Conservation (phyloP, 2,329 filamentous ascomycete genomes). For the Aquanectria penicillioides region DNA sequence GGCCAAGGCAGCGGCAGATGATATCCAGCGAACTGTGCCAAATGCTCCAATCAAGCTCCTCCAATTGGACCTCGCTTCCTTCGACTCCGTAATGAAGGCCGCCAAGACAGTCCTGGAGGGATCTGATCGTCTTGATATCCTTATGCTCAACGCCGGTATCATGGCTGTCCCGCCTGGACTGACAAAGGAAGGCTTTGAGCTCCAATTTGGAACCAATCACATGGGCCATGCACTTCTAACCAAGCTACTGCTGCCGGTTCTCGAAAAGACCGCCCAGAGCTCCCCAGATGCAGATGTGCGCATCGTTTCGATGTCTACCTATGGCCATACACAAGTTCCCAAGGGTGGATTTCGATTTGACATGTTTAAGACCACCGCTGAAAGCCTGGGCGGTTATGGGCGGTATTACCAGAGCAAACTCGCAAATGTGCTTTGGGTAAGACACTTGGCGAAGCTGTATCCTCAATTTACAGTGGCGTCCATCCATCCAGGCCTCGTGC, state of each 20-base stretch:
- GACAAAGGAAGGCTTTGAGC: constrained; percentile 58
- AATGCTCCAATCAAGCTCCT: constrained; percentile 45
- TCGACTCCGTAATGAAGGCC: constrained; percentile 53
- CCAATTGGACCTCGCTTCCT: constrained; percentile 56
- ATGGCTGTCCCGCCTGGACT: constrained; percentile 49
- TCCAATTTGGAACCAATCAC: constrained; percentile 61
- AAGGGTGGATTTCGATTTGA: constrained; percentile 43
- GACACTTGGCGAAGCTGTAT: constrained; percentile 20
- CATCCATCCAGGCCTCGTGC: constrained; percentile 21
- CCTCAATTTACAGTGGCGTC: constrained; percentile 21
- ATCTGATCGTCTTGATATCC: constrained; percentile 50
- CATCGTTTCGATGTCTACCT: constrained; percentile 43
- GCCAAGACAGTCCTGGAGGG: constrained; percentile 48
- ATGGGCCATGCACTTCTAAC: constrained; percentile 58
- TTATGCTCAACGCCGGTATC: constrained; percentile 52
- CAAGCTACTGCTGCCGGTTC: constrained; percentile 47
- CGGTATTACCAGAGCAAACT: constrained; percentile 27
- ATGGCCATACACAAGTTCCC: constrained; percentile 35
- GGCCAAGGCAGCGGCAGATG: constrained; percentile 47
- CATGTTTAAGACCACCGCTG: constrained; percentile 35
- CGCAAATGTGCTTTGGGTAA: constrained; percentile 23
- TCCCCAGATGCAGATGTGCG: constrained; percentile 39
- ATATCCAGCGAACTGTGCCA: constrained; percentile 45
- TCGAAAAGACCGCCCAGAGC: constrained; percentile 40
- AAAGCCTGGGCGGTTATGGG: constrained; percentile 12